A percentile compares a stretch with the other conserved stretches of the same genome.
Evolutionary conservation across 345 rosid species (phyloP).

Genomic region (Carallia brachiata): DNA sequence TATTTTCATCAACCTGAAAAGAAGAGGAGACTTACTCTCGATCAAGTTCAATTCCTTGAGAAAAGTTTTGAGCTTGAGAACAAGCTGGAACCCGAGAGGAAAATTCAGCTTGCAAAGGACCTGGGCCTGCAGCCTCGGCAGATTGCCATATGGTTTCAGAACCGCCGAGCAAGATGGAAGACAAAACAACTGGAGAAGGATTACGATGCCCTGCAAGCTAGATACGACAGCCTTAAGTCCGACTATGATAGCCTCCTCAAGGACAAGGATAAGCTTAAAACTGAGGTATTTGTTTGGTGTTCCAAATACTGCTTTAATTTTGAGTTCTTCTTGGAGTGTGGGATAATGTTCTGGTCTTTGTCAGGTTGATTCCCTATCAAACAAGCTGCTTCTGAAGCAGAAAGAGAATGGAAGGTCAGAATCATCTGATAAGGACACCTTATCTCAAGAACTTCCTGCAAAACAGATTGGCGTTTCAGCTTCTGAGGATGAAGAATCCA

Average conservation of each 20-base stretch:
- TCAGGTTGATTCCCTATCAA: constrained; percentile 25
- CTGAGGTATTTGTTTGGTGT: constrained; percentile 15
- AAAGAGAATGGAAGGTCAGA: constrained; percentile 15
- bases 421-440: constrained; percentile 16
- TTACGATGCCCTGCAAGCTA: constrained; percentile 20
- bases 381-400: constrained; percentile 17
- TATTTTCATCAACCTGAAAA: constrained; percentile 28
- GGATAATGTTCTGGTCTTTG: too few relatives aligned
- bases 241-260: constrained; percentile 21
- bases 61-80: constrained; percentile 28
- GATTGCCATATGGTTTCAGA: constrained; percentile 32
- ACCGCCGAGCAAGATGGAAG: constrained; percentile 35
- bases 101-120: constrained; percentile 29
- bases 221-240: constrained; percentile 21
- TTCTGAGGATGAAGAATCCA: constrained; percentile 22
- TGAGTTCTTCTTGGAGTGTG: too few relatives aligned
- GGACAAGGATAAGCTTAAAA: constrained; percentile 25
- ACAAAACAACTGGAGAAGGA: constrained; percentile 29
- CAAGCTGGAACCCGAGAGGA: constrained; percentile 35
- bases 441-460: constrained; percentile 7
- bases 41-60: constrained; percentile 28
- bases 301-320: too few relatives aligned
- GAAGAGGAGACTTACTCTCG: constrained; percentile 25
- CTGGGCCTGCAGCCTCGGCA: constrained; percentile 31
- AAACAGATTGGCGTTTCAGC: constrained; percentile 14